Evolutionary conservation across 768 basidiomycete genomes (phyloP), one percentile per base, ranked within the genome.

Genomic region (Collybiopsis confluens): DNA sequence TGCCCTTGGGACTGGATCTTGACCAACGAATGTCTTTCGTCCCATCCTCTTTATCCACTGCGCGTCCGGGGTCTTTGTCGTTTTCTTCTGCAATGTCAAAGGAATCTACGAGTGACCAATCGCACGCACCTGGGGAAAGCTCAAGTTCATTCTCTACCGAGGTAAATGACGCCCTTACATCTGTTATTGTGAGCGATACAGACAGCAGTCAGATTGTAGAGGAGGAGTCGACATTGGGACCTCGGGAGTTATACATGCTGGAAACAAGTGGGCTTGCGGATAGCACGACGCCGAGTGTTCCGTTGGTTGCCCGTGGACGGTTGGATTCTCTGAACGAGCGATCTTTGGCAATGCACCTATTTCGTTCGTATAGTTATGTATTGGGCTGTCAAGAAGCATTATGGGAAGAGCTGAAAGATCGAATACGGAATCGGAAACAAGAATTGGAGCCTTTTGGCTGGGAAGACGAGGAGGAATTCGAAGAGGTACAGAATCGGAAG

Each of bases 341-440:
- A 41, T 82, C 83, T 1, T 73, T 86, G 26, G 84, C 85, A 0
- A 85, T 88, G 83, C 86, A 88, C 54, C 74, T 88, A 3, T 81
- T 85, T 60, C 73, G 76, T 56, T 78, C 81, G n/a, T 86, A 79
- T 56, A 78, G 82, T 58, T 65, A 68, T 18, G 81, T 88, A 7
- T 64, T 86, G 11, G 83, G 82, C 11, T 85, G 83, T 58, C 79
- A 84, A 64, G 86, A 88, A 61, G 79, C 84, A 26, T 86, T 88
- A 84, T 88, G 86, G 85, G 86, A 87, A 56, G 85, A 86, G 52
- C 72, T 88, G 45, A 77, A 78, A 58, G 79, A 83, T 56, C 76
- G 80, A 56, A 73, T 85, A 65, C 72, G 81, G 47, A 85, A 85
- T 59, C 70, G 76, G 51, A 76, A 73, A 43, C 71, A 74, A 5